A percentile compares a stretch with the other conserved stretches of the same genome.
Evolutionary conservation across 106 monocot species (phyloP).

Genomic region (Xerophyta viscosa): DNA sequence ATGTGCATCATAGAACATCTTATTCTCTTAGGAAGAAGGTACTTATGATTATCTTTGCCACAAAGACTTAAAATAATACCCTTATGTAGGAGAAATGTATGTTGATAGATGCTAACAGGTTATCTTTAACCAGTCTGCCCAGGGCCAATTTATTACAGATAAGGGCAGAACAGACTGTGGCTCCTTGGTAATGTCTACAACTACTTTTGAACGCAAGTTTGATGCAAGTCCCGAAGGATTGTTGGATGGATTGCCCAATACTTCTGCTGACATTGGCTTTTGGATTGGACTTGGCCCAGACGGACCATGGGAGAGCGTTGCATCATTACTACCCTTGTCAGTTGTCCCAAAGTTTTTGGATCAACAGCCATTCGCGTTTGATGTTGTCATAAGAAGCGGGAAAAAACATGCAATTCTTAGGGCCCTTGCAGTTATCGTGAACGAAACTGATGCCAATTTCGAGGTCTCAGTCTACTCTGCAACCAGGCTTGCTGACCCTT

Average conservation of each 20-base stretch:
- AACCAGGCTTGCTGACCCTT: constrained; percentile 12
- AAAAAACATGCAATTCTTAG: constrained; percentile 80
- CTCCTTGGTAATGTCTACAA: constrained; percentile 46
- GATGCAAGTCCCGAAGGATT: constrained; percentile 26
- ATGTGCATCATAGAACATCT: constrained; percentile 7
- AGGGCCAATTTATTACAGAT: constrained; percentile 31
- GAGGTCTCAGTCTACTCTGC: constrained; percentile 69
- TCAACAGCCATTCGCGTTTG: constrained; percentile 62
- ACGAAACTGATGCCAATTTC: constrained; percentile 70
- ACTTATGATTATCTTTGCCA: not conserved
- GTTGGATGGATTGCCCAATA: constrained; percentile 6
- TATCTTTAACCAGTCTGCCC: not conserved
- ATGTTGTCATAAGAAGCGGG: constrained; percentile 65
- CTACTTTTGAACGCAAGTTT: constrained; percentile 53
- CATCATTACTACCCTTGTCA: constrained; percentile 55
- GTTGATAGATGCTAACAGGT: not conserved
- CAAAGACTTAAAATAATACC: too few relatives aligned
- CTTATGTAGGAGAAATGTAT: not conserved
- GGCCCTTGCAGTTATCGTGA: constrained; percentile 61
- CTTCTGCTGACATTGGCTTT: constrained; percentile 58
- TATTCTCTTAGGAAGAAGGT: constrained; percentile 67
- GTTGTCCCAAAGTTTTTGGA: constrained; percentile 62
- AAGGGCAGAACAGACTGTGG: constrained; percentile 37
- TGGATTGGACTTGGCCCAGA: constrained; percentile 61
- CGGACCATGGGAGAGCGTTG: constrained; percentile 86